These are phyloP conservation scores for Tephrocybe rancida DNA, from an alignment of 768 basidiomycete genomes.

Conservation along the genomic window DNA sequence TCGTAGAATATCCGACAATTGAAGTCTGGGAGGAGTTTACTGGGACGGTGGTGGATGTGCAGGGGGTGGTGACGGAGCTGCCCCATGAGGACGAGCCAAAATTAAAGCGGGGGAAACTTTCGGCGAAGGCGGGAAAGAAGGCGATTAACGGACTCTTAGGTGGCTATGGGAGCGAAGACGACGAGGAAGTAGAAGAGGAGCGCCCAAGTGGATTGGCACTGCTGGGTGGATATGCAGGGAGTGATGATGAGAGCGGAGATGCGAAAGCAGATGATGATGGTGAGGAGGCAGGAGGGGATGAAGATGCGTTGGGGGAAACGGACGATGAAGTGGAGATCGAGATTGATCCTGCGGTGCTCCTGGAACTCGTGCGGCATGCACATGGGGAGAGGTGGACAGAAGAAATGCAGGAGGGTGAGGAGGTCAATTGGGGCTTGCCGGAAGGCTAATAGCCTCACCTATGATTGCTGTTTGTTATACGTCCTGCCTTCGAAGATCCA, in stretches of 20 bases:
- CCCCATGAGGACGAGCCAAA: constrained; percentile 33
- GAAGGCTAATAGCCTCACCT: constrained; percentile 30
- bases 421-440: constrained; percentile 54
- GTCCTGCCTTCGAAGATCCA: constrained; percentile 78
- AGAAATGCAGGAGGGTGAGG: constrained; percentile 39
- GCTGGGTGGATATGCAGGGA: constrained; percentile 49
- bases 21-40: constrained; percentile 76
- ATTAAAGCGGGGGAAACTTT: constrained; percentile 60
- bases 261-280: constrained; percentile 27
- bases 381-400: constrained; percentile 28
- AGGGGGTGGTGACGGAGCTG: constrained; percentile 42
- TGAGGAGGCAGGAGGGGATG: constrained; percentile 31
- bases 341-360: constrained; percentile 41
- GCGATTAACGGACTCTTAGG: constrained; percentile 60
- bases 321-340: constrained; percentile 28
- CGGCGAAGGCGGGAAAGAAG: constrained; percentile 50
- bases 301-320: constrained; percentile 21
- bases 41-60: constrained; percentile 58
- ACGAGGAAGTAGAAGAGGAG: constrained; percentile 31
- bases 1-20: constrained; percentile 85
- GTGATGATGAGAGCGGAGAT: constrained; percentile 39
- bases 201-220: constrained; percentile 36
- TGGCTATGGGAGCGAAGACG: constrained; percentile 60
- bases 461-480: constrained; percentile 35
- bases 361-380: constrained; percentile 43